Base-by-base conservation (phyloP, 306 rosid species). In the Sicyos edulis region DNA sequence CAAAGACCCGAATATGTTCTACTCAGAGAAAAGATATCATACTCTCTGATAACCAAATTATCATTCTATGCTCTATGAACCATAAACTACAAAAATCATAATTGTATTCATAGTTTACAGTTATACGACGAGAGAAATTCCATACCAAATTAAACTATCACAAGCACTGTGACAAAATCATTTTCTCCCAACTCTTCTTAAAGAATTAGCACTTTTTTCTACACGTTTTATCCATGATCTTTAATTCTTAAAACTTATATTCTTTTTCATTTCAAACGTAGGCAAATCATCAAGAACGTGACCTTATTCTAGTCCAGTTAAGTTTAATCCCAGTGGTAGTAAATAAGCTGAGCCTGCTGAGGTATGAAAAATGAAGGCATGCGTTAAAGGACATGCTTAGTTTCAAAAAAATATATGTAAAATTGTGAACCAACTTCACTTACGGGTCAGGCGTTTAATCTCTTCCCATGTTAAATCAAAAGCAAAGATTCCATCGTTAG, bases 391-490 rank as follows among this genome's bases (percentile, higher is more conserved):
- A 47, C 73, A 50, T 68, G 58, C 73, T 67, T 49, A 22, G 42
- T 9, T 42, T 37, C 3, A 42, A 9, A 7, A 42, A 42, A 0
- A 42, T 3, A 44, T 24, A 49, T 69, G 45, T 24, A 50, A 47
- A 81, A 75, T 47, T 47, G 76, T 55, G 19, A 81, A 66, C 57
- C 20, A 42, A 45, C 58, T 64, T 76, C 74, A 87, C 98, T 86
- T 83, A 93, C 98, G 86, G 24, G 50, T 70, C 82, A 93, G 85
- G 57, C 16, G 10, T 74, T 81, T 80, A 76, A 93, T 90, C 40
- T 90, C 80, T 61, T 40, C 20, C 96, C 95, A 90, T 7, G 83
- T 70, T 82, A 93, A 78, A 84, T 73, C 84, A 76, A 90, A 93
- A 8, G 97, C 66, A 76, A 70, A 93, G 65, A 93, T 85, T 82